Percentiles rank a stretch among this genome's conserved stretches.
phyloP scores from a whole-genome alignment of 495 filamentous ascomycete genomes.

The Penicillium arizonense region DNA sequence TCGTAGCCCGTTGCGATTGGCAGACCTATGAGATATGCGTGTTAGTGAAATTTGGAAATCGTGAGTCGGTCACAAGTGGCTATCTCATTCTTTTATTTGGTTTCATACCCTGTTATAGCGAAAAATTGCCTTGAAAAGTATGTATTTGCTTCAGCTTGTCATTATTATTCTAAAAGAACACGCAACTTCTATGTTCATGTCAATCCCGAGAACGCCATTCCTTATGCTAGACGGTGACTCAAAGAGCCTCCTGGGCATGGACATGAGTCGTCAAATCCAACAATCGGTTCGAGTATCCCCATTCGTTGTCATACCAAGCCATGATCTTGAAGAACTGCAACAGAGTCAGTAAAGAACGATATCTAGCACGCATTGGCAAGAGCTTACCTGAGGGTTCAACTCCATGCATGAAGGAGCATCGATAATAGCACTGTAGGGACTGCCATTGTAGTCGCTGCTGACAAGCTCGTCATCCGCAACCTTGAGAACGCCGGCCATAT shows the following conservation, averaged over 20 bases:
- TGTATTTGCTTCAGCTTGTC: no score
- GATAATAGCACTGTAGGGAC: conserved; percentile 29
- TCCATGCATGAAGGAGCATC: conserved; percentile 32
- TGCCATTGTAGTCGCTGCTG: conserved; percentile 34
- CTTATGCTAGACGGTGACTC: background rate
- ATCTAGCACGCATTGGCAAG: background rate
- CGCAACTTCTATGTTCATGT: no score
- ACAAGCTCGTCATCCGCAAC: conserved; percentile 35
- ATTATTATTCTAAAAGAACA: no score
- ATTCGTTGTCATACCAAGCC: conserved; percentile 40
- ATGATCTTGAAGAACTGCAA: conserved; percentile 37
- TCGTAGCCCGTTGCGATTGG: no score
- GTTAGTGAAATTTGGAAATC: no score
- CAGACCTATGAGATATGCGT: no score
- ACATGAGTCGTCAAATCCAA: conserved; percentile 31
- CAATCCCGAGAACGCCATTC: background rate
- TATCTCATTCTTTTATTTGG: no score
- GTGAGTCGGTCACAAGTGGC: no score
- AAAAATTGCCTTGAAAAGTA: no score
- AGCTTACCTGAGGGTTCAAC: conserved; percentile 29
- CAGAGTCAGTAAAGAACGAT: background rate
- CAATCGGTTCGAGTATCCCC: conserved; percentile 37
- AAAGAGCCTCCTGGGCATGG: conserved; percentile 17
- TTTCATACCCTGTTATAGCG: no score
- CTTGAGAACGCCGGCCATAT: conserved; percentile 27